Evolutionary conservation across 2,329 filamentous ascomycete genomes (phyloP).

Genomic region (Sporothrix globosa): DNA sequence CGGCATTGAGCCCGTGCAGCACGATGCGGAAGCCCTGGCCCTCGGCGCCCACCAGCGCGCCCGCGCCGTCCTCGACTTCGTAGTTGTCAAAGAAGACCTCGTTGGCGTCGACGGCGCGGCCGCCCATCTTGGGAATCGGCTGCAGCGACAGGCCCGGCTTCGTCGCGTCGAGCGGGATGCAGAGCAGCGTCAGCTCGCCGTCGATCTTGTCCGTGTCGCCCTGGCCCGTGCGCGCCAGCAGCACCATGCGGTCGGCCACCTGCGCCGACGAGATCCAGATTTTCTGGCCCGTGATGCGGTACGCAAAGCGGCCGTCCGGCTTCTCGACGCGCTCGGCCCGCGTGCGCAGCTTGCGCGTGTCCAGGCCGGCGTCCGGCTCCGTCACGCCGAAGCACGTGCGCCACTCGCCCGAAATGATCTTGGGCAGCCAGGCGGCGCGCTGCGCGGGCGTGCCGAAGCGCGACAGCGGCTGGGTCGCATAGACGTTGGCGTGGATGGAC

Average conservation of each 20-base stretch:
- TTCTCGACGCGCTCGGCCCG: constrained; percentile 58
- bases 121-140: constrained; percentile 83
- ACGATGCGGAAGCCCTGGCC: constrained; percentile 79
- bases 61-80: constrained; percentile 58
- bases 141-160: constrained; percentile 66
- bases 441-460: constrained; percentile 71
- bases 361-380: constrained; percentile 79
- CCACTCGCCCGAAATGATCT: constrained; percentile 71
- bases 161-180: constrained; percentile 70
- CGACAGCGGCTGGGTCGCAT: constrained; percentile 74
- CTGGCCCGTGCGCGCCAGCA: constrained; percentile 68
- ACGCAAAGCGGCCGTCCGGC: constrained; percentile 51
- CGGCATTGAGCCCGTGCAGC: constrained; percentile 79
- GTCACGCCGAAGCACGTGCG: constrained; percentile 81
- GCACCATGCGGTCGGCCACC: constrained; percentile 79
- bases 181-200: constrained; percentile 77
- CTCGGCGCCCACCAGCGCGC: constrained; percentile 70
- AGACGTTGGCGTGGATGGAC: constrained; percentile 68
- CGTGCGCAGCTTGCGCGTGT: constrained; percentile 73
- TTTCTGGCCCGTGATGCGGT: constrained; percentile 75
- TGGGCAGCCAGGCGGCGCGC: constrained; percentile 64
- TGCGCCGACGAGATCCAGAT: constrained; percentile 90
- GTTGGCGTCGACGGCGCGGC: constrained; percentile 79
- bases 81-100: constrained; percentile 88
- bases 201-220: constrained; percentile 39